phyloP scores from a whole-genome alignment of 805 yeast species.

The Candida nemodendra region DNA sequence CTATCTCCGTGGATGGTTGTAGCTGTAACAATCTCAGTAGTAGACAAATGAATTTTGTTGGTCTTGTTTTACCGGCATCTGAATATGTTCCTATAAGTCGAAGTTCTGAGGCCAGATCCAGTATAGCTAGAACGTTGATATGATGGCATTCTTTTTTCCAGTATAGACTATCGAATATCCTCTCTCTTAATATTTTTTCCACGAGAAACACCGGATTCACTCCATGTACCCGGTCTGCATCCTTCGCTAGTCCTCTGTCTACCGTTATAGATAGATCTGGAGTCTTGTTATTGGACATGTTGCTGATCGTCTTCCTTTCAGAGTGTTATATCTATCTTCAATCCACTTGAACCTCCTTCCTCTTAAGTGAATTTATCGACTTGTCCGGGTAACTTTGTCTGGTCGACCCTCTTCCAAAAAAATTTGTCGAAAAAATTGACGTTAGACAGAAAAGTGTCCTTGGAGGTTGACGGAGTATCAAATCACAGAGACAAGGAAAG shows the following conservation, averaged over 20 bases:
- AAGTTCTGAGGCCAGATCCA: constrained; percentile 44
- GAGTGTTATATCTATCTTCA: too few species aligned
- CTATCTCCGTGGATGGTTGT: constrained; percentile 60
- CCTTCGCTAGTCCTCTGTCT: constrained; percentile 36
- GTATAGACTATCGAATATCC: constrained; percentile 53
- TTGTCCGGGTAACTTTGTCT: too few species aligned
- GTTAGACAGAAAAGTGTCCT: too few species aligned
- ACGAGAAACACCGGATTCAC: constrained; percentile 49
- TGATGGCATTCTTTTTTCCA: constrained; percentile 58
- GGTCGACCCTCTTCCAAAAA: too few species aligned
- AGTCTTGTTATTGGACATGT: too few species aligned
- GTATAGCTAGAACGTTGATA: constrained; percentile 39
- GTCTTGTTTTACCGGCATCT: constrained; percentile 45
- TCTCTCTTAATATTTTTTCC: constrained; percentile 57
- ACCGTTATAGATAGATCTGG: constrained; percentile 22
- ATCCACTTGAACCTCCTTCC: too few species aligned
- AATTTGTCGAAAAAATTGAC: too few species aligned
- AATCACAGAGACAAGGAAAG: too few species aligned
- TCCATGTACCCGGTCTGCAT: constrained; percentile 37
- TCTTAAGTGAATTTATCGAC: too few species aligned
- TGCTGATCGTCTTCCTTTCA: too few species aligned
- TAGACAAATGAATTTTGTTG: constrained; percentile 74
- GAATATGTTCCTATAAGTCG: constrained; percentile 48
- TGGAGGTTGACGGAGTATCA: too few species aligned
- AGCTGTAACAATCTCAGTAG: constrained; percentile 75